Base-by-base conservation (phyloP, 2,329 filamentous ascomycete species). In the Claviceps capensis region DNA sequence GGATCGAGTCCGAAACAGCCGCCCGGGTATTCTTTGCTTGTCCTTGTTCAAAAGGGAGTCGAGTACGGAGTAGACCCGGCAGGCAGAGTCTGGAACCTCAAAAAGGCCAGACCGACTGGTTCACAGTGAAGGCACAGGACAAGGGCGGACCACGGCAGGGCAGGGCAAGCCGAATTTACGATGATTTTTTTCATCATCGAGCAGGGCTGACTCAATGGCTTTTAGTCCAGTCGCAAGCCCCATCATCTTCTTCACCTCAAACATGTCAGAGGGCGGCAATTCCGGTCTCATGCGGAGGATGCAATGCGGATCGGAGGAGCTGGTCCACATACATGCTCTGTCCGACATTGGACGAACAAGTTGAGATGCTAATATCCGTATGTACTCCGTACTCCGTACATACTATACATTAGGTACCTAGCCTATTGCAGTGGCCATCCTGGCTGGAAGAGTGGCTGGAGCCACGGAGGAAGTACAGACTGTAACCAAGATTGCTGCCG, bases 231-330 rank as follows among this genome's bases (percentile, higher is more conserved):
- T 17, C 7, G 23, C 30, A 34, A 26, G 44, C 23, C 26, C 44
- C 22, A 7, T 44, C 16, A 8, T 17, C 44, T 34, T 46, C 23
- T 19, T n/a, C 16, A 46, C n/a, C 13, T 19, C 22, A 9, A 40
- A 26, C 34, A 17, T 48, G 34, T 23, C 46, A 23, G 22, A 26
- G 46, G 36, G 16, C 11, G 36, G 19, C 13, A 26, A 37, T 44
- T 23, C 17, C 11, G 16, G 26, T 23, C 42, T 16, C 42, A 26
- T 45, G 23, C 41, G 17, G 23, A 30, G 30, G 37, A 52, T 17
- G 45, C 44, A 46, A 22, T 48, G 38, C 40, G 41, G 46, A 49
- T 49, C 48, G 30, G 30, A 49, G 14, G 43, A 45, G 43, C 44
- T n/a, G 44, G 44, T 13, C 44, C 44, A 47, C 44, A 47, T 47